Evolutionary conservation across 1,139 yeast genomes (phyloP), one percentile per base, ranked within the genome.

Genomic region (Arxiozyma heterogenica): DNA sequence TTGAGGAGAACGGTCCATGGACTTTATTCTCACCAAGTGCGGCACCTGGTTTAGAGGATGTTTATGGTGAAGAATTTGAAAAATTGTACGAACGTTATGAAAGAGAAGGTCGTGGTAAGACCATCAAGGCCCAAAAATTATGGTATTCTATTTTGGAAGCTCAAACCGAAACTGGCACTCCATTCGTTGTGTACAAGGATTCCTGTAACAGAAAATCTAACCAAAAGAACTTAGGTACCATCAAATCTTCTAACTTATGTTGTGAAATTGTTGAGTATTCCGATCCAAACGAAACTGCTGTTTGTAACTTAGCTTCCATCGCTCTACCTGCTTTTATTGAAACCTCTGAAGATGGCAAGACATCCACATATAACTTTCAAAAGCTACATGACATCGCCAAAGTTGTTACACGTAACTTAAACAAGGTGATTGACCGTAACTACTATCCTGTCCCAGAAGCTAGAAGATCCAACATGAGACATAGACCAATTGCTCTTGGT

Each of bases 111-210:
- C 61, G 62, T 51, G 64, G 64, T 58, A 58, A 57, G 53, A 61
- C 73, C 25, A 60, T 88, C 63, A 84, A 84, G 71, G 96, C 96
- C 18, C 95, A 87, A 73, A 86, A 85, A 71, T 77, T 88, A 57
- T 88, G 96, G 96, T 80, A 84, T 63, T 83, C 90, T 51, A 86
- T 88, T 58, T 75, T 88, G 59, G 95, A 87, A 69, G 84, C 95
- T 25, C 96, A 88, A 73, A 86, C 91, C 49, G 96, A 88, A 75
- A 88, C 96, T 39, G 96, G 96, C 64, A 86, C 88, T 64, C 96
- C 96, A 39, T 88, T 86, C 74, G 86, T 88, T 89, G 79, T 88
- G 46, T 88, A 87, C 75, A 89, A 88, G 72, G 96, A 88, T 73
- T 81, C 95, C 44, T 86, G 95, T 75, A 88, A 88, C 73, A 64